These are phyloP conservation scores for Aspergillus heteromorphus DNA, from an alignment of 495 filamentous ascomycete genomes.

Conservation along the genomic window DNA sequence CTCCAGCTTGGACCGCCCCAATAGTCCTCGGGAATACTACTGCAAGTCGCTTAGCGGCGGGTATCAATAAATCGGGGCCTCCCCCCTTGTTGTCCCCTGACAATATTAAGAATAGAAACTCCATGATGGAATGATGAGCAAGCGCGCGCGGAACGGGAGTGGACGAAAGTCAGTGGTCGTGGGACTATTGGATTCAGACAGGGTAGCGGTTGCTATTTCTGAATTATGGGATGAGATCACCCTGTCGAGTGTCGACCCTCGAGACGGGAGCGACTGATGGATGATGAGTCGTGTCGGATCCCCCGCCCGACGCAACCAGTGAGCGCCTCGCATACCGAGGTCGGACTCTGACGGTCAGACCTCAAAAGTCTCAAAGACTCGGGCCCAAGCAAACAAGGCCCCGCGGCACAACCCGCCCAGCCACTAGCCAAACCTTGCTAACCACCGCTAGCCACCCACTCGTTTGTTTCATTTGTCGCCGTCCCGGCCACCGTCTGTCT, in stretches of 20 bases:
- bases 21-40: constrained; percentile 22
- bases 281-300: not conserved
- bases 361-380: not conserved
- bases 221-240: too few relatives aligned
- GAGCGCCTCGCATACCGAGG: not conserved
- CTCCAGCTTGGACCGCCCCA: constrained; percentile 22
- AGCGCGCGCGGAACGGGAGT: not conserved
- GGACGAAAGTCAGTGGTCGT: not conserved
- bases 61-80: constrained; percentile 4
- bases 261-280: too few relatives aligned
- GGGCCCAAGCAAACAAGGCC: not conserved
- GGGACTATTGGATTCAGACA: not conserved
- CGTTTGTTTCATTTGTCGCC: constrained; percentile 7
- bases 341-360: too few relatives aligned
- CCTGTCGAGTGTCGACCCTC: too few relatives aligned
- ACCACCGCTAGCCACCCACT: not conserved
- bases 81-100: not conserved
- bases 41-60: constrained; percentile 21
- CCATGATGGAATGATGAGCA: constrained; percentile 1
- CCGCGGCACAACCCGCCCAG: not conserved
- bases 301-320: too few relatives aligned
- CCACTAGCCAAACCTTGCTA: not conserved
- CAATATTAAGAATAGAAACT: not conserved
- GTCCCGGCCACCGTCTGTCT: not conserved
- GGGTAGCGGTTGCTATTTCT: not conserved